Evolutionary conservation across 306 rosid species (phyloP), one percentile per base, ranked within the genome.

Genomic region (Quercus rubra): DNA sequence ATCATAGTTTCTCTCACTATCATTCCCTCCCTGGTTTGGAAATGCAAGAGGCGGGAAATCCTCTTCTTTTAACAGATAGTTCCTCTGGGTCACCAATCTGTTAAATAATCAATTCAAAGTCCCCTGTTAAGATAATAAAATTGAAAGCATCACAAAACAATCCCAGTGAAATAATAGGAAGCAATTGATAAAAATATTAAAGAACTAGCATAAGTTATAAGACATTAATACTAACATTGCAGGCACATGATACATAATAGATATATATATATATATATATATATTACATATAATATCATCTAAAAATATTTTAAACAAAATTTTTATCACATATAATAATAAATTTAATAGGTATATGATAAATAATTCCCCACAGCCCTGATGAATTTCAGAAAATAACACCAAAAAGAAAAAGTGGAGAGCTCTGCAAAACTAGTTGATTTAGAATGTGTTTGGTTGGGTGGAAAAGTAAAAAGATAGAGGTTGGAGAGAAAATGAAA

Each of bases 41-140:
- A 69, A 71, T 54, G 81, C 71, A 52, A 73, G 62, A 74, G 75
- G 87, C 14, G 73, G 77, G 74, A 82, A 70, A 85, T 78, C 86
- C 80, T 83, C 88, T 62, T 72, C 88, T 77, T 90, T 80, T 85
- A 83, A 61, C 68, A 27, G 54, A 72, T 76, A 74, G 70, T 83
- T 83, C 67, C 70, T 82, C 81, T 79, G 73, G 59, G 80, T 80
- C 84, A 79, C 79, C 76, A 74, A 82, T 83, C 85, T 80, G 71
- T 79, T 80, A 78, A 80, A 70, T 74, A 84, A 83, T 87, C 87
- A 38, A 38, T 7, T 38, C 11, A 85, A 78, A 83, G 81, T 8
- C 82, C 86, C 91, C 91, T 87, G 88, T 72, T 21, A 76, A 73
- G 81, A 86, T 69, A 61, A 82, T 17, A 77, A 79, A 79, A 64